Evolutionary conservation across 768 basidiomycete genomes (phyloP).

Genomic region (Wakefieldia striispora): DNA sequence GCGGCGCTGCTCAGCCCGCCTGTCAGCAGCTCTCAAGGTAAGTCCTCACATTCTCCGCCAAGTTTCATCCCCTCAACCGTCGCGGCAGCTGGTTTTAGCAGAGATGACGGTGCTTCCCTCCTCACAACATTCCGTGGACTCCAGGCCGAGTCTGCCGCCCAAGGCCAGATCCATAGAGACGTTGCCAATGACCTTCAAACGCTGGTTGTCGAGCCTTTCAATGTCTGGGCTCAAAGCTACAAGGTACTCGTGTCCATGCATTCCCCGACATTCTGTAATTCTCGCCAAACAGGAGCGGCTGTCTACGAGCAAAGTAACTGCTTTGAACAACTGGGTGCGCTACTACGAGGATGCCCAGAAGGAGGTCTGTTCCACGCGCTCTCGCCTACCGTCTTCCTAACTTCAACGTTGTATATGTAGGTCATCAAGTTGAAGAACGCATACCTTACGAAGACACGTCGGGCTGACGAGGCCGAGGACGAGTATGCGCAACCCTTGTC

Average conservation of each 20-base stretch:
- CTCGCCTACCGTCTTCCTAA: neutral
- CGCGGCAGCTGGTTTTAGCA: constrained; percentile 62
- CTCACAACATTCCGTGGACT: constrained; percentile 78
- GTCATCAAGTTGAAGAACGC: constrained; percentile 67
- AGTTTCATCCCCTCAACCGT: constrained; percentile 6
- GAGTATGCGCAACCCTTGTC: constrained; percentile 57
- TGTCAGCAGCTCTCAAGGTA: constrained; percentile 50
- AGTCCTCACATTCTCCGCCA: constrained; percentile 7
- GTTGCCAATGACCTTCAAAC: constrained; percentile 74
- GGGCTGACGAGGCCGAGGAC: constrained; percentile 90
- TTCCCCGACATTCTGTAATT: constrained; percentile 12
- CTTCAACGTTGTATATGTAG: constrained; percentile 27
- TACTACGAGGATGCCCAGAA: constrained; percentile 68
- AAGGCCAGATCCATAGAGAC: constrained; percentile 72
- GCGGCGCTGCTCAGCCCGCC: constrained; percentile 51
- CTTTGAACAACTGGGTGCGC: constrained; percentile 65
- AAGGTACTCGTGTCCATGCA: constrained; percentile 42
- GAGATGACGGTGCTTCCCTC: constrained; percentile 84
- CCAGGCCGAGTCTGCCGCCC: constrained; percentile 64
- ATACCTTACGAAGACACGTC: constrained; percentile 74
- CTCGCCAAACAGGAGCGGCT: constrained; percentile 53
- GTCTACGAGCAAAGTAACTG: constrained; percentile 50
- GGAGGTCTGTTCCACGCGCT: constrained; percentile 45
- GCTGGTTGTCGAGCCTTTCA: constrained; percentile 78
- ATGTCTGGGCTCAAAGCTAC: constrained; percentile 74